Conservation (phyloP, 1,284 basidiomycete genomes). For the Irpex lacteus region DNA sequence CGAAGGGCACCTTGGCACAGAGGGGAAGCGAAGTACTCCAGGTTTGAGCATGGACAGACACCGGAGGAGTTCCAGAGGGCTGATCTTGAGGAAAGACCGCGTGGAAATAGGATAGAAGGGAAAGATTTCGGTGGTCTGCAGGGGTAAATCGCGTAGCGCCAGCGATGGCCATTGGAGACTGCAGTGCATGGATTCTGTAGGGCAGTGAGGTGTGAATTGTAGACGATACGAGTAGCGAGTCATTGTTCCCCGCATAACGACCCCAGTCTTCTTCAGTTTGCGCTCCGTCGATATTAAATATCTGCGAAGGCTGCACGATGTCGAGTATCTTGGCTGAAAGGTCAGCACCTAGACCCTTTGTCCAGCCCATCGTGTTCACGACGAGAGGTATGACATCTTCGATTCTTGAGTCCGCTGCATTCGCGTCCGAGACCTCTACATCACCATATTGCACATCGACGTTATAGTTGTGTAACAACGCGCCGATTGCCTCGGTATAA, state of each 20-base stretch:
- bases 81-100: conserved; percentile 41
- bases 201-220: too few relatives aligned
- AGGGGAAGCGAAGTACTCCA: conserved; percentile 79
- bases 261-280: conserved; percentile 18
- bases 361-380: conserved; percentile 97
- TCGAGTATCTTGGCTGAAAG: conserved; percentile 71
- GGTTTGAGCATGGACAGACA: conserved; percentile 33
- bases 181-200: background rate
- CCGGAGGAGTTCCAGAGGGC: conserved; percentile 14
- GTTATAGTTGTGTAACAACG: conserved; percentile 70
- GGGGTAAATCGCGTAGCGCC: conserved; percentile 55
- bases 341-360: conserved; percentile 90
- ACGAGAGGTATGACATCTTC: conserved; percentile 72
- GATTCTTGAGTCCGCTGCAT: conserved; percentile 34
- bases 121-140: conserved; percentile 72
- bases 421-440: background rate
- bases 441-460: conserved; percentile 60
- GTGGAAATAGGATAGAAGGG: conserved; percentile 84
- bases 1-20: conserved; percentile 65
- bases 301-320: conserved; percentile 59
- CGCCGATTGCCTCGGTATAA: conserved; percentile 71
- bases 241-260: background rate
- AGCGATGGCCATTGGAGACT: conserved; percentile 18
- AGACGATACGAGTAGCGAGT: too few relatives aligned
- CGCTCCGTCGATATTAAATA: conserved; percentile 53